Evolutionary conservation across 306 rosid genomes (phyloP), one percentile per base, ranked within the genome.

Genomic region (Corylus heterophylla): DNA sequence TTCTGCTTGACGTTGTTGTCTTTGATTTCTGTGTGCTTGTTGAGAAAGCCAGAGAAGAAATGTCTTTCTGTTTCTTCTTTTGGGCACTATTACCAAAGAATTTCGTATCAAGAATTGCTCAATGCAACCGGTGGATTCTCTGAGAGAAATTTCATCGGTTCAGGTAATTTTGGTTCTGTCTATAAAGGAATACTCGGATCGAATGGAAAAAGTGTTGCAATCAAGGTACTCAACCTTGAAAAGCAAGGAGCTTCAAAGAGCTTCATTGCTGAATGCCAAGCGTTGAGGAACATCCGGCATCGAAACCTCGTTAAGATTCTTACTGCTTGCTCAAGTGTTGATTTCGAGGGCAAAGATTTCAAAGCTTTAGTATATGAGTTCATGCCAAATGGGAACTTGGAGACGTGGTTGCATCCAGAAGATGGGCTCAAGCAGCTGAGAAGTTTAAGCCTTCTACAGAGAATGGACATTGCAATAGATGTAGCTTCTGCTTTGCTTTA

Each of bases 181-280:
- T 87, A 81, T 9, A 84, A 79, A 63, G 84, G 81, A 47, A 45
- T 12, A 2, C 31, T 79, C 14, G 50, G 16, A n/a, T 37, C 45
- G 12, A 59, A 79, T 37, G 45, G 61, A 22, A 18, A 25, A 7
- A 51, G 8, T 39, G 54, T 76, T 5, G 84, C 84, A 47, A 70
- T 84, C 13, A 83, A 83, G 68, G 86, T 83, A 31, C 67, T 83
- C 45, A 78, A 83, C 68, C 52, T 82, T 3, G 47, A 78, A 6
- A 54, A 73, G 42, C 12, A 69, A 45, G 79, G 82, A 54, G 77
- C 79, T 54, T 58, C 63, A 3, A 78, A 69, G 59, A 77, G 84
- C 51, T 84, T 84, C 61, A 11, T 80, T 20, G 69, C 74, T 18
- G 84, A 84, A 80, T 76, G 79, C 12, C 61, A 84, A 39, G 76